These are phyloP conservation scores for Rutstroemia sp. DNA, from an alignment of 2,329 filamentous ascomycete species.

Conservation along the genomic window DNA sequence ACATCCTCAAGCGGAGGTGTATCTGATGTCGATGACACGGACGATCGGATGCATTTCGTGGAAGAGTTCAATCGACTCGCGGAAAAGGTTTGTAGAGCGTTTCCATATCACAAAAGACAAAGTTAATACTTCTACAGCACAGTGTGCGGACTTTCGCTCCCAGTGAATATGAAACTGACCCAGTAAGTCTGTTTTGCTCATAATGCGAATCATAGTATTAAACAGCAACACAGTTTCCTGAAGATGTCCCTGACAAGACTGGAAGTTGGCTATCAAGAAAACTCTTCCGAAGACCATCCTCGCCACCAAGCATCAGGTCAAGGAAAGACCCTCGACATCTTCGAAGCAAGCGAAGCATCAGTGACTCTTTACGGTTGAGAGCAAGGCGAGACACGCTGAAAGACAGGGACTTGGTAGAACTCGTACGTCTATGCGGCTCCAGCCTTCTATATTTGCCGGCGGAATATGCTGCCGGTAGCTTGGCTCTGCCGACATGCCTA, in stretches of 20 bases:
- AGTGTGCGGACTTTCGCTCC: slow-evolving; percentile 34
- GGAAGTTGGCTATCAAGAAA: slow-evolving; percentile 34
- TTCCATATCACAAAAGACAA: neutral
- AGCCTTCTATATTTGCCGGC: slow-evolving; percentile 53
- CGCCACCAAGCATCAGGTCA: slow-evolving; percentile 26
- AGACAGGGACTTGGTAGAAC: slow-evolving; percentile 45
- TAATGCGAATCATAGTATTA: neutral
- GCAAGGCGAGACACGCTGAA: slow-evolving; percentile 40
- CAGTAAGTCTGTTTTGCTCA: slow-evolving; percentile 13
- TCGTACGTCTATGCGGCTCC: slow-evolving; percentile 56
- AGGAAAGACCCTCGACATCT: slow-evolving; percentile 22
- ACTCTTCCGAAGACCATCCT: slow-evolving; percentile 32
- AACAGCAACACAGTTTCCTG: slow-evolving; percentile 1
- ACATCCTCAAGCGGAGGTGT: slow-evolving; percentile 44
- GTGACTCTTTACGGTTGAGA: slow-evolving; percentile 43
- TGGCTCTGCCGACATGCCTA: slow-evolving; percentile 57
- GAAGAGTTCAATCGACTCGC: slow-evolving; percentile 55
- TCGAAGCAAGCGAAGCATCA: slow-evolving; percentile 45
- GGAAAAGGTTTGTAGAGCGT: slow-evolving; percentile 38
- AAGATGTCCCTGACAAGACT: slow-evolving; percentile 21
- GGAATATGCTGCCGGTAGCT: slow-evolving; percentile 48
- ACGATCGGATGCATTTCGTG: slow-evolving; percentile 42
- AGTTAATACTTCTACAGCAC: slow-evolving; percentile 35
- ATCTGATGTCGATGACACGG: slow-evolving; percentile 42
- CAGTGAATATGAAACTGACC: slow-evolving; percentile 18